Base-by-base conservation (phyloP, 257 asterid species). In the Nicotiana undulata region DNA sequence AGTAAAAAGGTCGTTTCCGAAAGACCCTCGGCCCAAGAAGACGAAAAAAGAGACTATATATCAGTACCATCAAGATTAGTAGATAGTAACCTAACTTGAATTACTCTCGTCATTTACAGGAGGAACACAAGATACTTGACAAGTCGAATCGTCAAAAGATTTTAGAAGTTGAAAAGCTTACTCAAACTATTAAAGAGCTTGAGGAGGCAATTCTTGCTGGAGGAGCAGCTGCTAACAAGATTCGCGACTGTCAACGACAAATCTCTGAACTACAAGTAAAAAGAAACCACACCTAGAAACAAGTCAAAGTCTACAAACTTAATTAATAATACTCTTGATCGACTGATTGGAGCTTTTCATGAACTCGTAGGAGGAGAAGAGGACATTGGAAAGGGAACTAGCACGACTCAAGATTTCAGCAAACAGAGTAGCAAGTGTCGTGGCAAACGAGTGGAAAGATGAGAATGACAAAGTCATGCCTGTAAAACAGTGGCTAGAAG, bases 391-490 rank as follows among this genome's bases (percentile, higher is more conserved):
- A 83, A 88, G 99, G 85, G 98, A 93, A 82, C 93, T 95, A 51
- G 93, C 98, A 85, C 87, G 99, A 86, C 78, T 84, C 26, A 93
- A 91, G 87, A 95, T 95, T 66, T 90, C 97, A 77, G 99, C 93
- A 52, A 93, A 89, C 80, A 86, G 98, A 64, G 84, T 92, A 72
- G 99, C 98, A 63, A 84, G 84, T 1, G 90, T 88, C 60, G 94
- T 92, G 83, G 99, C 99, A 68, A 95, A 91, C 32, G 99, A 95
- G 84, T 95, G 99, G 99, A 95, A 95, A 85, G 97, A 92, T 75
- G 99, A 92, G 65, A 95, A 90, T 49, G 91, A 89, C 89, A 92
- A 85, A 87, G 96, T 95, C 51, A 95, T 95, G 97, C 99, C 99
- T 31, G 95, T 93, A 63, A 95, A 88, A 85, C 98, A 95, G 85